A percentile compares a stretch with the other conserved stretches of the same genome.
Conservation (phyloP, 164 flowering plant genomes). For the Euptelea pleiosperma region DNA sequence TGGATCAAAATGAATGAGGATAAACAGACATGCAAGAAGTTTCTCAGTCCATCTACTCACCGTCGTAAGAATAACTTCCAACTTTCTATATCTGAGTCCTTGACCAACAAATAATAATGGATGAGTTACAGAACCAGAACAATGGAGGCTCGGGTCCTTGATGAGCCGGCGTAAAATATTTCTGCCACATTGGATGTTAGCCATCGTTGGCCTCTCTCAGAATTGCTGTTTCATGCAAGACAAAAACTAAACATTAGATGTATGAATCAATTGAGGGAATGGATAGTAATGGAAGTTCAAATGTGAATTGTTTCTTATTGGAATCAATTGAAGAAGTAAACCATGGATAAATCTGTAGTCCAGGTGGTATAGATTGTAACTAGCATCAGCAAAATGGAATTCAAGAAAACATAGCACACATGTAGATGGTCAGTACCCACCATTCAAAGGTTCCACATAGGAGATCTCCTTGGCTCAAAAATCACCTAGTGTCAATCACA, state of each 20-base stretch:
- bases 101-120: slow-evolving; percentile 60
- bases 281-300: neutral
- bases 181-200: slow-evolving; percentile 43
- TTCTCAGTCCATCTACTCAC: slow-evolving; percentile 31
- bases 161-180: slow-evolving; percentile 46
- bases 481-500: no score
- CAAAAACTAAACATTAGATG: slow-evolving; percentile 4
- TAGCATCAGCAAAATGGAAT: no score
- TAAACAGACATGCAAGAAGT: neutral
- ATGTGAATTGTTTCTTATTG: neutral
- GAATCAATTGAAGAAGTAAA: neutral
- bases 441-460: no score
- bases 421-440: no score
- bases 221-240: slow-evolving; percentile 1
- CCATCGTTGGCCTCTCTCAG: slow-evolving; percentile 32
- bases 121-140: slow-evolving; percentile 33
- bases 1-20: neutral
- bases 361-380: no score
- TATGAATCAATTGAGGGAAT: neutral
- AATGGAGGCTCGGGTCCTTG: slow-evolving; percentile 16
- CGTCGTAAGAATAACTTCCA: slow-evolving; percentile 88
- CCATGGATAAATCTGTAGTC: no score
- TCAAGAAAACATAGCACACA: no score
- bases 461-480: no score
- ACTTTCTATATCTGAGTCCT: slow-evolving; percentile 76